phyloP scores from a whole-genome alignment of 2,329 filamentous ascomycete genomes.

The Claviceps pazoutovae region DNA sequence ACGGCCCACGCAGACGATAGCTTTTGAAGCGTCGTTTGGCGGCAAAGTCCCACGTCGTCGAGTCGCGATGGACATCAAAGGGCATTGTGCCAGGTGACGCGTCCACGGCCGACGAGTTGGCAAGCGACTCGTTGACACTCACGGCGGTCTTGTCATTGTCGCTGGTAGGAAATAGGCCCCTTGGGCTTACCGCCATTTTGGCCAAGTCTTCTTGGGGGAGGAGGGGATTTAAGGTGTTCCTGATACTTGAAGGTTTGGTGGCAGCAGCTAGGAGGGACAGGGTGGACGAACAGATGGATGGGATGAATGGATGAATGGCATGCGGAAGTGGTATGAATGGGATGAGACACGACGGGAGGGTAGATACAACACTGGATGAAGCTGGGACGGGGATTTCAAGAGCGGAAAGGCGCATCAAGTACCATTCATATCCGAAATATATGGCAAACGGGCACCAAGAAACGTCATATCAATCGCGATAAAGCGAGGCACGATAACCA shows the following conservation, averaged over 20 bases:
- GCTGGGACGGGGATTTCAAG: too few species aligned
- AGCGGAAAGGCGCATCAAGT: too few species aligned
- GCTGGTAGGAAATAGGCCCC: background rate
- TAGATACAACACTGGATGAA: too few species aligned
- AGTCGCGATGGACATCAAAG: background rate
- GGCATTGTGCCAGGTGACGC: background rate
- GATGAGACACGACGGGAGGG: too few species aligned
- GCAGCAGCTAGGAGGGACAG: background rate
- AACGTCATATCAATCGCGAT: too few species aligned
- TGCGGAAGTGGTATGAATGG: too few species aligned
- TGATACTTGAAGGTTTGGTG: background rate
- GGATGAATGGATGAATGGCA: too few species aligned
- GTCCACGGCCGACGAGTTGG: constrained; percentile 1
- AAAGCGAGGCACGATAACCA: too few species aligned
- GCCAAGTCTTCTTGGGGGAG: background rate
- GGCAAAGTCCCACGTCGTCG: constrained; percentile 2
- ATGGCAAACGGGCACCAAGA: too few species aligned
- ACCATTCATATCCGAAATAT: too few species aligned
- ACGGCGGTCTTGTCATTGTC: background rate
- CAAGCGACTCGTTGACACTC: background rate
- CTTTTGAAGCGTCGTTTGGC: constrained; percentile 16
- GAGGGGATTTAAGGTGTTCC: too few species aligned
- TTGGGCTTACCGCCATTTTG: background rate
- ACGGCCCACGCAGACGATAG: constrained; percentile 19
- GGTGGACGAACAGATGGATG: too few species aligned